Base-by-base conservation (phyloP, 257 asterid genomes). In the Capsicum rhomboideum region DNA sequence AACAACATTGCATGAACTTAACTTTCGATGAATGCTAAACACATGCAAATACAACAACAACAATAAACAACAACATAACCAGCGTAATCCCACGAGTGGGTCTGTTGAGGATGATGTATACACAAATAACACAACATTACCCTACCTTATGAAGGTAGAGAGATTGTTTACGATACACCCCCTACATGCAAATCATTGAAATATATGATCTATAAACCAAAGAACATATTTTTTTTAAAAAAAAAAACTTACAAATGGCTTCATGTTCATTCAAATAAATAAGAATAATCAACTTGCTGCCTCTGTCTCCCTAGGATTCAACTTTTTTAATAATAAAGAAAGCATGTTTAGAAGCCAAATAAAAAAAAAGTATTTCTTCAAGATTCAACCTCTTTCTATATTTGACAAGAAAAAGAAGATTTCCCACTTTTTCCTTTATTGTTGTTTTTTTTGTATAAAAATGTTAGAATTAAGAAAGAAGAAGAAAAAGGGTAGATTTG, bases 211-310 rank as follows among this genome's bases (percentile, higher is more conserved):
- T 31, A 31, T 31, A 31, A 31, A 31, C 37, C 2, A 31, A 31
- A 31, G 37, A 31, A 31, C 37, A n/a, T n/a, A n/a, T n/a, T n/a
- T n/a, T n/a, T n/a, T n/a, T n/a, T n/a, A n/a, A n/a, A 23, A 16
- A 64, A 29, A 29, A 52, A 23, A 31, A 58, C 90, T 86, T 64
- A 86, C 89, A 17, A 69, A 63, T 1, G 82, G 17, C 83, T 80
- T 87, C 90, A 88, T 88, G 56, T 82, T 86, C 61, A n/a, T 58
- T 9, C 59, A 84, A 69, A 64, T 12, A 64, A 52, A 52, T 21
- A 55, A 82, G 23, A 44, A 82, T 40, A 87, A 88, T 68, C 84
- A 49, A 34, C 79, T 82, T 34, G 40, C 40, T n/a, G n/a, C n/a
- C n/a, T n/a, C n/a, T n/a, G n/a, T n/a, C n/a, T n/a, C 40, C 31